A percentile compares a stretch with the other conserved stretches of the same genome.
These are phyloP conservation scores for Ascoidea rubescens DNA, from an alignment of 805 yeast species.

Conservation along the genomic window DNA sequence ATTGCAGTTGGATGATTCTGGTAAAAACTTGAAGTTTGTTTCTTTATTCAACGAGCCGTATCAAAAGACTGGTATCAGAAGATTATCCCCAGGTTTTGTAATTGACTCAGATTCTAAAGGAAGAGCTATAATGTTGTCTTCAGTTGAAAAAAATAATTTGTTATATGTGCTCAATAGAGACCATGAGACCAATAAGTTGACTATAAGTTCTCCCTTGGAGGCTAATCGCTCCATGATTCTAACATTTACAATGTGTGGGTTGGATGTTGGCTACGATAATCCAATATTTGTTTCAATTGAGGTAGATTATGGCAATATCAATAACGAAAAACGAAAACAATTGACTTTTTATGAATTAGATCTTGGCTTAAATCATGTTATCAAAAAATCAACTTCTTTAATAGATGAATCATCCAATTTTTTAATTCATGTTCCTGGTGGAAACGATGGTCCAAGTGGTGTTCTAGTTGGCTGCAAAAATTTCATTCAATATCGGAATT, in stretches of 20 bases:
- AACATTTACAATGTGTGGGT: slow-evolving; percentile 38
- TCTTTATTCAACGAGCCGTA: slow-evolving; percentile 49
- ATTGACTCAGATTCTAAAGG: slow-evolving; percentile 57
- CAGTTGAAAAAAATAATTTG: slow-evolving; percentile 63
- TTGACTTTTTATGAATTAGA: slow-evolving; percentile 73
- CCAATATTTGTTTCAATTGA: slow-evolving; percentile 81
- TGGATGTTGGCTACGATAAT: slow-evolving; percentile 71
- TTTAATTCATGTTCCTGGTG: slow-evolving; percentile 60
- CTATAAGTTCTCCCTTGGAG: slow-evolving; percentile 64
- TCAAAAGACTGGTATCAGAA: slow-evolving; percentile 59
- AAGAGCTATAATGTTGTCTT: slow-evolving; percentile 55
- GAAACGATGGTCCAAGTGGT: slow-evolving; percentile 58
- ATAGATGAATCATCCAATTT: slow-evolving; percentile 30
- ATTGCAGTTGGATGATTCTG: slow-evolving; percentile 27
- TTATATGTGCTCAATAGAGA: slow-evolving; percentile 50
- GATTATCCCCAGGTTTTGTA: slow-evolving; percentile 65
- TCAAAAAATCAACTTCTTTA: slow-evolving; percentile 31
- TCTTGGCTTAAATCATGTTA: slow-evolving; percentile 68
- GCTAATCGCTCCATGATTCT: slow-evolving; percentile 36
- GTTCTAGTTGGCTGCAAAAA: slow-evolving; percentile 49
- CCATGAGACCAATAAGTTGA: slow-evolving; percentile 25
- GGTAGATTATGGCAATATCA: slow-evolving; percentile 29
- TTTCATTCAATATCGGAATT: slow-evolving; percentile 35
- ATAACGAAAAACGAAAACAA: slow-evolving; percentile 17
- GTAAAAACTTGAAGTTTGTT: slow-evolving; percentile 25